Conservation (phyloP, 352 stramenopile species). For the Phytophthora lateralis region DNA sequence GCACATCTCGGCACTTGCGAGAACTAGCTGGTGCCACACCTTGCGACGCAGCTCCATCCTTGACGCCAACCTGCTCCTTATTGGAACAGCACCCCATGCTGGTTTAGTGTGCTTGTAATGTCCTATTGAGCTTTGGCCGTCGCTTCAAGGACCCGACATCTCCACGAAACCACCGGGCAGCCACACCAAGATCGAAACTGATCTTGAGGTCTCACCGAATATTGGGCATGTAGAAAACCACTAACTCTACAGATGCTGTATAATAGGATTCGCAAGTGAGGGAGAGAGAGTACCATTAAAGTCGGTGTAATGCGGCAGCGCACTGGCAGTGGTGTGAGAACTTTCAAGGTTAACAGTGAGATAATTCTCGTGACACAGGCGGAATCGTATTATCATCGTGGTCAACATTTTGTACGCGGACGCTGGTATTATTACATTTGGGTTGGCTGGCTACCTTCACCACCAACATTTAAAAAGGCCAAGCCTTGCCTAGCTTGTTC, state of each 20-base stretch:
- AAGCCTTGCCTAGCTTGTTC: conserved; percentile 28
- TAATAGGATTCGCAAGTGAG: too few relatives aligned
- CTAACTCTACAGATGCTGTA: too few relatives aligned
- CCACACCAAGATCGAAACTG: conserved; percentile 1
- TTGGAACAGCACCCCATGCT: conserved; percentile 77
- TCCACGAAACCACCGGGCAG: conserved; percentile 17
- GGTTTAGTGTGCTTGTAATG: not conserved
- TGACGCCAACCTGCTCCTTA: conserved; percentile 45
- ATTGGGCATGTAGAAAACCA: too few relatives aligned
- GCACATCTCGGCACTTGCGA: conserved; percentile 72
- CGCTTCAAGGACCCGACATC: not conserved
- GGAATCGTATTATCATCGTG: too few relatives aligned
- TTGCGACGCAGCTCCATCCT: conserved; percentile 30
- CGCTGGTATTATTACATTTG: not conserved
- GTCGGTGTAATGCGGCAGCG: too few relatives aligned
- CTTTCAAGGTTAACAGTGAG: too few relatives aligned
- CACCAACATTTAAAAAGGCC: conserved; percentile 15
- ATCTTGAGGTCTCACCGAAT: not conserved
- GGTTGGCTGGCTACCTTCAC: not conserved
- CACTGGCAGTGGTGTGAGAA: too few relatives aligned
- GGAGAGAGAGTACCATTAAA: too few relatives aligned
- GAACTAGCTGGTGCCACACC: conserved; percentile 58
- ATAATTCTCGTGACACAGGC: too few relatives aligned
- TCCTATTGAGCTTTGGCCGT: conserved; percentile 7
- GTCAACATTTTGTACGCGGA: too few relatives aligned